Base-by-base conservation (phyloP, 192 early-diverging fungal genomes). In the Pilaira anomala region DNA sequence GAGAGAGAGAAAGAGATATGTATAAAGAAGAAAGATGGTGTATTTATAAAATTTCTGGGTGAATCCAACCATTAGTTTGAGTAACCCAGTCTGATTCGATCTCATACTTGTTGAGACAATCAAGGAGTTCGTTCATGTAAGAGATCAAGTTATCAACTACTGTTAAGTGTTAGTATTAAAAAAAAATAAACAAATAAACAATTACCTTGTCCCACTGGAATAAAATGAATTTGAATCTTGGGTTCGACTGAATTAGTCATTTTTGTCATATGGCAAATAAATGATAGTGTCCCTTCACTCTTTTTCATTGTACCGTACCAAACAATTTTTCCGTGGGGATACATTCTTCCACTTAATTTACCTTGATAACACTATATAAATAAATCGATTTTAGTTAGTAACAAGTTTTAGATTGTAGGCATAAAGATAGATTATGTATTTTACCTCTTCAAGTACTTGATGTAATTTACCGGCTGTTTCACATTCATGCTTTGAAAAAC, bases 391-490 rank as follows among this genome's bases (percentile, higher is more conserved):
- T 54, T 54, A 5, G 3, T 22, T 24, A 50, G 21, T 50, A 18
- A 18, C n/a, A n/a, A n/a, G n/a, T n/a, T n/a, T n/a, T n/a, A n/a
- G n/a, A n/a, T n/a, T n/a, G n/a, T n/a, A 25, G 22, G 2, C 8
- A 9, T 24, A 50, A 16, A 2, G 22, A 25, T 19, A 36, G 2
- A 3, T 45, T 45, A 8, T 50, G 1, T 36, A 2, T 7, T 12
- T 63, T 52, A 51, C 62, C 48, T 68, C 58, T 44, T 68, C 59
- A 30, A 68, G 66, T 14, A 68, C 49, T 44, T 68, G 66, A 41
- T 68, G 57, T 16, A 68, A 49, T 25, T 68, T 68, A 49, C 57
- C 57, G 14, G 66, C 66, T 44, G 56, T 30, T 44, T 68, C 66
- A 7, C 39, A 60, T 45, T 68, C 66, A 45, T 60, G 49, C 3